phyloP scores from a whole-genome alignment of 1,284 basidiomycete genomes.

The Microbotryomycetes sp. region DNA sequence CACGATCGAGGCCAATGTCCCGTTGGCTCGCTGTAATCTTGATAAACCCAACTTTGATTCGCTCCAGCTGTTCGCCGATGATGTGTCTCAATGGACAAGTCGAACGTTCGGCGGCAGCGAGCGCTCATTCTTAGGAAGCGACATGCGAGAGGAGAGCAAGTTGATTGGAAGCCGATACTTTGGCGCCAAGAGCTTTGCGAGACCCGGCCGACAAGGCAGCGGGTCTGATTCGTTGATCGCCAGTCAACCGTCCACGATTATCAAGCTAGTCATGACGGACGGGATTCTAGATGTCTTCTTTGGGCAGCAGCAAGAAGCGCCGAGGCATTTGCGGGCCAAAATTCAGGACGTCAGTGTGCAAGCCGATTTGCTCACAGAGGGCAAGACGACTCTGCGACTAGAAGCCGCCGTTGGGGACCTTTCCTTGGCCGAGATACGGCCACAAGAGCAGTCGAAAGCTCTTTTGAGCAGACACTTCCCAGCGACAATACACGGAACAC shows the following conservation, averaged over 20 bases:
- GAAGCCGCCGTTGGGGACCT: slow-evolving; percentile 58
- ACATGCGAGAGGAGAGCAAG: slow-evolving; percentile 44
- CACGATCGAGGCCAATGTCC: slow-evolving; percentile 5
- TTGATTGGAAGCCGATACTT: slow-evolving; percentile 80
- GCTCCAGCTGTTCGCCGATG: slow-evolving; percentile 78
- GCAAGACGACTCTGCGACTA: slow-evolving; percentile 54
- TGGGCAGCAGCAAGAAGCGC: neutral
- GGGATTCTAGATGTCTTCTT: slow-evolving; percentile 45
- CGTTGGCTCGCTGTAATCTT: slow-evolving; percentile 50
- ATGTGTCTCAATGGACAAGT: slow-evolving; percentile 55
- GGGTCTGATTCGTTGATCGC: no score
- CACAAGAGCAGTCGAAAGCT: neutral
- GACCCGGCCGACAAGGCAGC: slow-evolving; percentile 41
- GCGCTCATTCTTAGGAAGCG: slow-evolving; percentile 39
- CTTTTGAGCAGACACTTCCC: slow-evolving; percentile 16
- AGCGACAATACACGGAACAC: slow-evolving; percentile 36
- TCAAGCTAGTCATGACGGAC: slow-evolving; percentile 47
- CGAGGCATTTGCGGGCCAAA: slow-evolving; percentile 52
- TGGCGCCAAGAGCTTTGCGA: slow-evolving; percentile 49
- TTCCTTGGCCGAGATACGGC: slow-evolving; percentile 45
- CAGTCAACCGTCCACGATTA: slow-evolving; percentile 33
- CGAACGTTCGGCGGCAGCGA: neutral
- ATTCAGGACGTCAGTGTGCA: slow-evolving; percentile 59
- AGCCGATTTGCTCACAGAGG: slow-evolving; percentile 60
- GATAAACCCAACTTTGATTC: slow-evolving; percentile 61